These are phyloP conservation scores for Litsea cubeba DNA, from an alignment of 164 flowering plant genomes.

Conservation along the genomic window DNA sequence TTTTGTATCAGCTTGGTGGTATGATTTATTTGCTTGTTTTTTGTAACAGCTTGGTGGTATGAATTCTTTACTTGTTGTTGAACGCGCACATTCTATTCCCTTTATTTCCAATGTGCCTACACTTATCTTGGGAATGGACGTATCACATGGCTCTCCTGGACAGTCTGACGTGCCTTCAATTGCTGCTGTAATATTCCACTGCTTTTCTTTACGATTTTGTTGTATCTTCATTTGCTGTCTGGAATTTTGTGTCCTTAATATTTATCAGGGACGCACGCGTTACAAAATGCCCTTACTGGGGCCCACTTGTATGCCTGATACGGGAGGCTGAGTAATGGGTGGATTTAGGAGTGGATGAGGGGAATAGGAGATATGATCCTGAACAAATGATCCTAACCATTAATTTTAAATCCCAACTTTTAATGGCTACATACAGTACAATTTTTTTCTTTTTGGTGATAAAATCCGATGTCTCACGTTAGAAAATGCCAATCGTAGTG, in stretches of 20 bases:
- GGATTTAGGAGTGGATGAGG: no score
- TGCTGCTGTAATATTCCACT: slow-evolving; percentile 63
- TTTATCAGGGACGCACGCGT: no score
- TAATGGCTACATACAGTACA: background rate
- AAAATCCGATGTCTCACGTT: no score
- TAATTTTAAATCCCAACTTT: background rate
- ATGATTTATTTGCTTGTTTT: background rate
- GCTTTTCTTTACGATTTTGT: background rate
- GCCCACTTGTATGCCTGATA: no score
- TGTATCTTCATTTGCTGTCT: background rate
- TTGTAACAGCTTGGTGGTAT: slow-evolving; percentile 85
- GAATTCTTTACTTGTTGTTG: slow-evolving; percentile 57
- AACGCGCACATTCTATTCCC: slow-evolving; percentile 47
- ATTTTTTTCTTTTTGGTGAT: no score
- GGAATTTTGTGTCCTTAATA: no score
- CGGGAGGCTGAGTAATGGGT: no score
- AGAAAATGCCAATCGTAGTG: no score
- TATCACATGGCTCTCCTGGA: slow-evolving; percentile 94
- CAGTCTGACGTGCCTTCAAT: slow-evolving; percentile 85
- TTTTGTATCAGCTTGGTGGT: background rate
- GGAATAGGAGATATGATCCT: background rate
- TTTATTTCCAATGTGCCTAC: slow-evolving; percentile 62
- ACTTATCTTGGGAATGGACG: slow-evolving; percentile 90
- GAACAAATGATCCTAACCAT: background rate
- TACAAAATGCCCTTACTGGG: no score